Percentiles rank a stretch among this genome's conserved stretches.
Evolutionary conservation across 1,284 basidiomycete genomes (phyloP).

Genomic region (Ganoderma lucidum): DNA sequence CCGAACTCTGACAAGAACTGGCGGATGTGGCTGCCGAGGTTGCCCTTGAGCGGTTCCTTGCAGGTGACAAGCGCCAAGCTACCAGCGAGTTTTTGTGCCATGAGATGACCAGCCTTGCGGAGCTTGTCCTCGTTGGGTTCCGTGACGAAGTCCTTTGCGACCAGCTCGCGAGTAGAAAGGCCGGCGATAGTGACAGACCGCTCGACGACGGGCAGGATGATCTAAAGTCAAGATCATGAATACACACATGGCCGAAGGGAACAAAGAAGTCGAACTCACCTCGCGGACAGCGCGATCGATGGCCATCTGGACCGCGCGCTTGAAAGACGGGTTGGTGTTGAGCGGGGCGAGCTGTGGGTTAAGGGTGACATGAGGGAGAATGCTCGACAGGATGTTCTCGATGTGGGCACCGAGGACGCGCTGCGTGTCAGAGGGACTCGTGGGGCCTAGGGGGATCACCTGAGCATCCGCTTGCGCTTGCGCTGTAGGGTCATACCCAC

Average conservation of each 20-base stretch:
- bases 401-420: conserved; percentile 75
- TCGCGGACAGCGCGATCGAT: conserved; percentile 97
- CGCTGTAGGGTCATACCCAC: conserved; percentile 62
- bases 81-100: conserved; percentile 97
- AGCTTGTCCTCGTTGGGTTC: conserved; percentile 93
- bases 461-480: conserved; percentile 62
- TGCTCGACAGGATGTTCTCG: conserved; percentile 79
- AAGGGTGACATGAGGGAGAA: conserved; percentile 83
- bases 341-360: conserved; percentile 78
- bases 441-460: conserved; percentile 63
- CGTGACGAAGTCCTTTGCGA: conserved; percentile 96
- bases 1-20: conserved; percentile 85
- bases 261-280: conserved; percentile 50
- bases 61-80: conserved; percentile 97
- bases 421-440: conserved; percentile 64
- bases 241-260: not conserved
- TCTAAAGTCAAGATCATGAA: conserved; percentile 52
- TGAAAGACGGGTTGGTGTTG: conserved; percentile 85
- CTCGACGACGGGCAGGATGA: conserved; percentile 97
- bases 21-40: conserved; percentile 91
- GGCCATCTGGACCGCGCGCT: conserved; percentile 91
- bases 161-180: conserved; percentile 96
- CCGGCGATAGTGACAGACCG: conserved; percentile 99
- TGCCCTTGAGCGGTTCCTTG: conserved; percentile 96
- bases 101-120: conserved; percentile 92